These are phyloP conservation scores for Backusella luteola DNA, from an alignment of 192 early-diverging fungal genomes.

Conservation along the genomic window DNA sequence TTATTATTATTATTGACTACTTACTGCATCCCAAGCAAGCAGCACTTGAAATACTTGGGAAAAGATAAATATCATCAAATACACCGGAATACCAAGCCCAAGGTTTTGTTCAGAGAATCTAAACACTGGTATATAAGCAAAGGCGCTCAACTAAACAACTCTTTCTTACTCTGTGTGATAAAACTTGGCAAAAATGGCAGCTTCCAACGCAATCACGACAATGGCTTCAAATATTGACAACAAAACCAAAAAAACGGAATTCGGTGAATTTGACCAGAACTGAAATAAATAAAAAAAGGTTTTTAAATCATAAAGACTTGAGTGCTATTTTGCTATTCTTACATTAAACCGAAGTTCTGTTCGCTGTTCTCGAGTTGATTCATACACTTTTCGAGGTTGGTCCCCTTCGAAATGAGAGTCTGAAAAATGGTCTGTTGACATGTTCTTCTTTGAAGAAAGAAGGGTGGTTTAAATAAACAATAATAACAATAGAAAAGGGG, in stretches of 20 bases:
- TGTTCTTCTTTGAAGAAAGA: not conserved
- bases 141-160: no score
- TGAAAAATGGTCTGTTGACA: not conserved
- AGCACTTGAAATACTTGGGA: constrained; percentile 66
- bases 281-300: not conserved
- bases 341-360: constrained; percentile 14
- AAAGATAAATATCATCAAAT: constrained; percentile 71
- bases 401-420: not conserved
- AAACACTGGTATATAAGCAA: not conserved
- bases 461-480: not conserved
- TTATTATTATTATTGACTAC: constrained; percentile 18
- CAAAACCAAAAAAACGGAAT: constrained; percentile 32
- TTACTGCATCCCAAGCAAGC: constrained; percentile 70
- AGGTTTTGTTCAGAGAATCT: constrained; percentile 13
- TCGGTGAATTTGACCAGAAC: constrained; percentile 30
- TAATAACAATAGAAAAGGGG: not conserved
- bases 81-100: constrained; percentile 59
- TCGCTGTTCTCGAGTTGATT: constrained; percentile 9
- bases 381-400: constrained; percentile 5
- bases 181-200: constrained; percentile 49
- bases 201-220: constrained; percentile 53
- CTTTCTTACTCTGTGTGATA: constrained; percentile 32
- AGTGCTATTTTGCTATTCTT: not conserved
- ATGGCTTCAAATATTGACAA: constrained; percentile 49
- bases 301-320: not conserved